Percentiles rank a stretch among this genome's conserved stretches.
Conservation (phyloP, 2,329 filamentous ascomycete species). For the Penicillium sp. region DNA sequence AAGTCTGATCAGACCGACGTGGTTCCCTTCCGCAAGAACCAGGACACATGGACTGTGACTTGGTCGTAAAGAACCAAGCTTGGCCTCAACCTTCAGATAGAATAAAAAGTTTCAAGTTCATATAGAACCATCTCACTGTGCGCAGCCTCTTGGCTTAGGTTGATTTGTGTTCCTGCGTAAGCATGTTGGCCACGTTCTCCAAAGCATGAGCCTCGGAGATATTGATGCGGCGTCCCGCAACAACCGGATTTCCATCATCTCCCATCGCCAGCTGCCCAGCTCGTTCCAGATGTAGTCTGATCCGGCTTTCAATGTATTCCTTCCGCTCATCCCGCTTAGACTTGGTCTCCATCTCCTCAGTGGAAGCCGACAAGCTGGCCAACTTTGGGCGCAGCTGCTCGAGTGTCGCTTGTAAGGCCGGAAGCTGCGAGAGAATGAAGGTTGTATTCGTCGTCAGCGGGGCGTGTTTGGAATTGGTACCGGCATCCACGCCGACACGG, state of each 20-base stretch:
- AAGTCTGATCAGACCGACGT: slow-evolving; percentile 65
- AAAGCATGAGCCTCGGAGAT: slow-evolving; percentile 49
- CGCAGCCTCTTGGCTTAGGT: slow-evolving; percentile 14
- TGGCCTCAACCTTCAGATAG: neutral
- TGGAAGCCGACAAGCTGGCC: slow-evolving; percentile 46
- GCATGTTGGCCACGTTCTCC: slow-evolving; percentile 47
- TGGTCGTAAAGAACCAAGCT: slow-evolving; percentile 35
- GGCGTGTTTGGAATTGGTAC: slow-evolving; percentile 43
- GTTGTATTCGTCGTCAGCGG: slow-evolving; percentile 56
- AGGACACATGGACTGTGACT: slow-evolving; percentile 55
- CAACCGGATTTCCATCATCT: slow-evolving; percentile 41
- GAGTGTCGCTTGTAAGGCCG: slow-evolving; percentile 75
- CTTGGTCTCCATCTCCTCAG: slow-evolving; percentile 47
- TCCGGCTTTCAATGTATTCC: slow-evolving; percentile 83
- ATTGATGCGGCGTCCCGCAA: slow-evolving; percentile 48
- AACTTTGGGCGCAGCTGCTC: slow-evolving; percentile 71
- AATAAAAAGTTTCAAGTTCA: slow-evolving; percentile 17
- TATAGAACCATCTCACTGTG: slow-evolving; percentile 8
- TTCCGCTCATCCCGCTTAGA: slow-evolving; percentile 73
- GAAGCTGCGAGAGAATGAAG: slow-evolving; percentile 83
- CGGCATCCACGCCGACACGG: slow-evolving; percentile 50
- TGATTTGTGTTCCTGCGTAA: slow-evolving; percentile 36
- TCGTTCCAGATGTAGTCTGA: slow-evolving; percentile 74
- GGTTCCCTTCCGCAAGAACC: slow-evolving; percentile 68
- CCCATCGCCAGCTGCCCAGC: slow-evolving; percentile 47